Evolutionary conservation across 1,139 yeast species (phyloP), one percentile per base, ranked within the genome.

Genomic region (Yamadazyma membranifaciens): DNA sequence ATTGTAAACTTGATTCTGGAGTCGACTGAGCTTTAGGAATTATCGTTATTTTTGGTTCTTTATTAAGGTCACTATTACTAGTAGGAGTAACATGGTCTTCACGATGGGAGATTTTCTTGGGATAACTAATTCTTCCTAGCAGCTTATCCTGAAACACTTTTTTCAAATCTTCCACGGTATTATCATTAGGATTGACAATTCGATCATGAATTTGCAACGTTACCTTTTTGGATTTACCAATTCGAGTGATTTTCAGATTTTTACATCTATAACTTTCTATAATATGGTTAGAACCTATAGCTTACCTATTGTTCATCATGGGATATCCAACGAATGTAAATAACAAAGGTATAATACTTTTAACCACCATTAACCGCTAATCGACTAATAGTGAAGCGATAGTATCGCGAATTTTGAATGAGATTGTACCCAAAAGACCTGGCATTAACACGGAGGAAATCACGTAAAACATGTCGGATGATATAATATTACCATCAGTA

Each of bases 401-500:
- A 20, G 24, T 20, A 20, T 20, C 24, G 24, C 24, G 24, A 20
- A 20, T 20, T 20, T 20, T 20, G 5, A 7, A 20, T 20, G 7
- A 20, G 24, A n/a, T n/a, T n/a, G n/a, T n/a, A n/a, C n/a, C n/a
- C n/a, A n/a, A n/a, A n/a, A n/a, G n/a, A n/a, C n/a, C n/a, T n/a
- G n/a, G n/a, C n/a, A n/a, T n/a, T 9, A 25, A 25, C 5, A 25
- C 4, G 5, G 28, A 9, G 11, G 12, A 11, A 10, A 25, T 9
- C 6, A 11, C 6, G 17, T 20, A 9, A 27, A 44, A n/a, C 29
- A 65, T 65, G 69, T 55, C 69, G 4, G 51, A 56, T 34, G 71
- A 69, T 42, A 59, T 69, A 36, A 68, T 71, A 42, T 50, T 64
- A 33, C 73, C 76, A 3, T 69, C 75, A 0, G 62, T 65, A 26